A percentile compares a stretch with the other conserved stretches of the same genome.
Conservation (phyloP, 306 rosid genomes). For the Cucumis melo region DNA sequence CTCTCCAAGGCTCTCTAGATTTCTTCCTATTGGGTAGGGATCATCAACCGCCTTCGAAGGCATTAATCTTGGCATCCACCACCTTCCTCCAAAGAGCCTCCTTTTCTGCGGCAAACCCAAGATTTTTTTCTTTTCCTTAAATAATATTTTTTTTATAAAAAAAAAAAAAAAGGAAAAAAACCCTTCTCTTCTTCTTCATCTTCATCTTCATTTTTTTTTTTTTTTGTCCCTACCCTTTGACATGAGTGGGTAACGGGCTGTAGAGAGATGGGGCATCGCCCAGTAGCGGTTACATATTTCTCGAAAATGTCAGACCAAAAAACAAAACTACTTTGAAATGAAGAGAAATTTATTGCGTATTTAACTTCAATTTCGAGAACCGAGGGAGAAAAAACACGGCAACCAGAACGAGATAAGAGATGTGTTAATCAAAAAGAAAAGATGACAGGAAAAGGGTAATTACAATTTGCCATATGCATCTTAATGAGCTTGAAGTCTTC, state of each 20-base stretch:
- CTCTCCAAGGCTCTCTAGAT: background rate
- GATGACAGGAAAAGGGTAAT: background rate
- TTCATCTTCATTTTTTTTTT: no score
- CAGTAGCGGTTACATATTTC: background rate
- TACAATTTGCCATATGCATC: slow-evolving; percentile 87
- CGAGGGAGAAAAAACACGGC: background rate
- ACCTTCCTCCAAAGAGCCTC: no score
- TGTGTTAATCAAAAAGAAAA: background rate
- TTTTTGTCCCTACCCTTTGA: background rate
- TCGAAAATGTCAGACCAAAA: background rate
- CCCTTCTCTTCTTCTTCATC: background rate
- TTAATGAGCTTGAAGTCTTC: slow-evolving; percentile 90
- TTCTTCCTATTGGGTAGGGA: no score
- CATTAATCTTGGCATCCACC: no score
- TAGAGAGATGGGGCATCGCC: background rate
- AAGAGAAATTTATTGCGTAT: background rate
- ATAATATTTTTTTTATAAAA: no score
- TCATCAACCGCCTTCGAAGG: no score
- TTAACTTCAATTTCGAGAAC: background rate
- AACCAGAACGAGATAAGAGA: background rate
- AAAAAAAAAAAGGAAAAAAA: no score
- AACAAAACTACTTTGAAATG: background rate
- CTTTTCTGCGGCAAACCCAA: no score
- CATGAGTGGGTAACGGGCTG: background rate
- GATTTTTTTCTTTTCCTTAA: no score